Conservation (phyloP, 176 grass and related monocot species). For the Oryza coarctata region DNA sequence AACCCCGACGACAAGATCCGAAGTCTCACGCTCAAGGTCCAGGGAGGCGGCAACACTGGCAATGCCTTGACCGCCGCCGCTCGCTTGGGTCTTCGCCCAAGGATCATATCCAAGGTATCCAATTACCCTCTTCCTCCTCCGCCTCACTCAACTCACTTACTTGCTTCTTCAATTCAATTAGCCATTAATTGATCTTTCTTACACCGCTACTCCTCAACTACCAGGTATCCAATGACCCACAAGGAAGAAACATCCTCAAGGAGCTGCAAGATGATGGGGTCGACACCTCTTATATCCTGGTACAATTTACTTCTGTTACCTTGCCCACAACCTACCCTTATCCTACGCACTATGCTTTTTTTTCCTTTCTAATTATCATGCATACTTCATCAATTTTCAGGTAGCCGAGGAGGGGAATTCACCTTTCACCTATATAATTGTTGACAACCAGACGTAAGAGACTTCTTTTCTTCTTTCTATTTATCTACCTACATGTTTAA, state of each 20-base stretch:
- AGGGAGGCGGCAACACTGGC: constrained; percentile 88
- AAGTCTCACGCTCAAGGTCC: constrained; percentile 74
- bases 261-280: constrained; percentile 78
- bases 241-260: constrained; percentile 58
- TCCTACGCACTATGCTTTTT: neutral
- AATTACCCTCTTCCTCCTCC: no score
- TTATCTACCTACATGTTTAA: neutral
- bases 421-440: constrained; percentile 94
- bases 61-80: constrained; percentile 82
- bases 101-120: constrained; percentile 70
- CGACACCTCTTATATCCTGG: constrained; percentile 73
- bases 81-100: constrained; percentile 65
- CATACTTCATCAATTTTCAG: constrained; percentile 44
- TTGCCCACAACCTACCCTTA: neutral
- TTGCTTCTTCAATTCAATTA: neutral
- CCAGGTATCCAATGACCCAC: constrained; percentile 65
- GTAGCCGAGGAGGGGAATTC: constrained; percentile 71
- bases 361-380: neutral
- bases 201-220: neutral
- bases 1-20: constrained; percentile 95
- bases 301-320: neutral
- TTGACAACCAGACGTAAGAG: constrained; percentile 88
- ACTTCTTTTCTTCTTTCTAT: constrained; percentile 5
- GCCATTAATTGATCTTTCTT: neutral
- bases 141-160: neutral